A percentile compares a stretch with the other conserved stretches of the same genome.
These are phyloP conservation scores for Aspergillus uvarum DNA, from an alignment of 2,329 filamentous ascomycete species.

Conservation along the genomic window DNA sequence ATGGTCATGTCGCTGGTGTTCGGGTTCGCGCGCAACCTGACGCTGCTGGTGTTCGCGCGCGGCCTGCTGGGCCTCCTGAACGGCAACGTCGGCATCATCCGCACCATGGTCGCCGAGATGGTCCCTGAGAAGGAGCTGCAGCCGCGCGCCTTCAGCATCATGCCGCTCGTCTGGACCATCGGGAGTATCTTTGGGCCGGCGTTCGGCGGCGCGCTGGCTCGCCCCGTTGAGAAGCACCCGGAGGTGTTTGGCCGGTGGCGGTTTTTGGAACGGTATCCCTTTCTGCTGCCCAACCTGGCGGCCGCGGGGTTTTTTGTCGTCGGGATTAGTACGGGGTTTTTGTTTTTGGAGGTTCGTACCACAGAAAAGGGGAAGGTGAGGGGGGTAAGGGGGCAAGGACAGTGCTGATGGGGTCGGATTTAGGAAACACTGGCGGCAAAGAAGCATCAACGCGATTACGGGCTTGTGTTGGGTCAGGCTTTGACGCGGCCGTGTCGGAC, in stretches of 20 bases:
- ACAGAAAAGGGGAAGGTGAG: too few species aligned
- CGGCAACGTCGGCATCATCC: constrained; percentile 90
- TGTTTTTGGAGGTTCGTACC: constrained; percentile 65
- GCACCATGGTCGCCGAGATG: constrained; percentile 90
- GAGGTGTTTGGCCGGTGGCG: constrained; percentile 63
- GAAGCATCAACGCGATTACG: constrained; percentile 69
- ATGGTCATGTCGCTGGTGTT: constrained; percentile 80
- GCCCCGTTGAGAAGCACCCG: constrained; percentile 74
- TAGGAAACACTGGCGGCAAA: constrained; percentile 78
- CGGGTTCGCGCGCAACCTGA: constrained; percentile 75
- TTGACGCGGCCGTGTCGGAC: constrained; percentile 49
- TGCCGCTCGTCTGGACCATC: constrained; percentile 88
- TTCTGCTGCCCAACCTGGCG: constrained; percentile 79
- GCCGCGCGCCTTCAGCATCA: constrained; percentile 84
- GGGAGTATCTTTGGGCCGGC: constrained; percentile 85
- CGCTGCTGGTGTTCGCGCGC: constrained; percentile 76
- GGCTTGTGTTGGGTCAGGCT: constrained; percentile 68
- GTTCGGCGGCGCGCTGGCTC: constrained; percentile 82
- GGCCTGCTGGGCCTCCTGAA: constrained; percentile 80
- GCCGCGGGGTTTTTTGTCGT: constrained; percentile 73
- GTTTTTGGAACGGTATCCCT: constrained; percentile 76
- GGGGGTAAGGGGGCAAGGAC: too few species aligned
- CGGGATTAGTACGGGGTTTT: constrained; percentile 68
- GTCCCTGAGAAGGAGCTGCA: constrained; percentile 84
- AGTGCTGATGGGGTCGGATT: too few species aligned